Percentiles rank a stretch among this genome's conserved stretches.
phyloP scores from a whole-genome alignment of 2,329 filamentous ascomycete genomes.

The Juglanconis juglandina region DNA sequence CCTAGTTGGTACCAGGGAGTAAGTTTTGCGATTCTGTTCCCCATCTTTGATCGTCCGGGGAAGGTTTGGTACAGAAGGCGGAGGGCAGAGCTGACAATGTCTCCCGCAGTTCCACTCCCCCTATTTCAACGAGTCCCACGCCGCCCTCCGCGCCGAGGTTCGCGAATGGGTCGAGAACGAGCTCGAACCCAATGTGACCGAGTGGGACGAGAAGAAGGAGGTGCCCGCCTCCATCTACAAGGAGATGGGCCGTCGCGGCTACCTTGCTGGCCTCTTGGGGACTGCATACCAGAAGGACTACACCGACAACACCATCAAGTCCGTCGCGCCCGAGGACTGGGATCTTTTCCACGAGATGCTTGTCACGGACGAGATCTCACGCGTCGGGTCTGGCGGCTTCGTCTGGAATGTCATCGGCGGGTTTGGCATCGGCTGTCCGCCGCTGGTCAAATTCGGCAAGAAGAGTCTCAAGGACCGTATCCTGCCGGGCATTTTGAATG shows the following conservation, averaged over 20 bases:
- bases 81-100: background rate
- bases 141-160: conserved; percentile 82
- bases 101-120: conserved; percentile 80
- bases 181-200: conserved; percentile 85
- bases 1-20: conserved; percentile 94
- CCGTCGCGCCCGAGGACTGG: conserved; percentile 84
- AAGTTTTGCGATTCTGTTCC: conserved; percentile 34
- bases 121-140: conserved; percentile 94
- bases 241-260: conserved; percentile 89
- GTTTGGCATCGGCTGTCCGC: conserved; percentile 92
- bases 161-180: conserved; percentile 87
- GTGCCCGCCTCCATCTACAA: conserved; percentile 90
- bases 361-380: conserved; percentile 89
- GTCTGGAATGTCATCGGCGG: conserved; percentile 97
- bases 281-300: conserved; percentile 77
- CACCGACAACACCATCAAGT: conserved; percentile 67
- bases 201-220: conserved; percentile 95
- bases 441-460: conserved; percentile 87
- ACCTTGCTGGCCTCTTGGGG: conserved; percentile 87
- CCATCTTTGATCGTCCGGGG: background rate
- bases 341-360: conserved; percentile 98
- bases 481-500: conserved; percentile 79
- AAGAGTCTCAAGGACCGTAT: conserved; percentile 82
- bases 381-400: conserved; percentile 83
- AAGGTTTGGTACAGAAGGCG: background rate